A percentile compares a stretch with the other conserved stretches of the same genome.
These are phyloP conservation scores for Plasmodium gaboni DNA, from an alignment of 169 alveolate genomes.

Conservation along the genomic window DNA sequence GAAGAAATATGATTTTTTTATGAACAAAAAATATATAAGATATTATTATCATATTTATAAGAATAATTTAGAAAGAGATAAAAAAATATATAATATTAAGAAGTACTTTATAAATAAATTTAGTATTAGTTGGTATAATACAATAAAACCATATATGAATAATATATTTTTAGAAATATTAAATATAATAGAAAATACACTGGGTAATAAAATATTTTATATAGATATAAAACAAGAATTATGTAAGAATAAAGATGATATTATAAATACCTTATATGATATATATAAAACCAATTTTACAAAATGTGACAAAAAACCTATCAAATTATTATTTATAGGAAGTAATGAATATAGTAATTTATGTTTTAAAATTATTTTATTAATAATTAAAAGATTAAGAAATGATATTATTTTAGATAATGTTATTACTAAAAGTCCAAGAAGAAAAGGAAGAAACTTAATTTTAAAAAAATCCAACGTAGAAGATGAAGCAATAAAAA, in stretches of 20 bases:
- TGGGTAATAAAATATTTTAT: slow-evolving; percentile 52
- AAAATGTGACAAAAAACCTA: background rate
- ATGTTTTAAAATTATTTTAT: slow-evolving; percentile 39
- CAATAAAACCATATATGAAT: slow-evolving; percentile 15
- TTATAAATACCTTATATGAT: slow-evolving; percentile 28
- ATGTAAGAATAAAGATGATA: slow-evolving; percentile 16
- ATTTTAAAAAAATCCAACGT: slow-evolving; percentile 17
- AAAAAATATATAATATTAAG: background rate
- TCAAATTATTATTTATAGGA: slow-evolving; percentile 41
- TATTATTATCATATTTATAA: no score
- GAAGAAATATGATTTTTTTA: no score
- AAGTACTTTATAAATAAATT: slow-evolving; percentile 3
- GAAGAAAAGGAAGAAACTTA: slow-evolving; percentile 51
- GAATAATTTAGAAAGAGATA: no score
- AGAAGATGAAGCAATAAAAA: slow-evolving; percentile 54
- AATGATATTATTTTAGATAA: slow-evolving; percentile 33
- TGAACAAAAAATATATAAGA: no score
- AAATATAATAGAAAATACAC: slow-evolving; percentile 37
- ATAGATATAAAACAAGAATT: slow-evolving; percentile 43
- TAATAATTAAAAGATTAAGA: slow-evolving; percentile 39
- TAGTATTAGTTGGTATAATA: background rate
- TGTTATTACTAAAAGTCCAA: slow-evolving; percentile 60
- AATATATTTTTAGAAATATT: slow-evolving; percentile 44
- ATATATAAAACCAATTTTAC: slow-evolving; percentile 10
- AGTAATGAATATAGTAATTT: slow-evolving; percentile 53